Conservation (phyloP, 495 filamentous ascomycete species). For the Podospora conica region DNA sequence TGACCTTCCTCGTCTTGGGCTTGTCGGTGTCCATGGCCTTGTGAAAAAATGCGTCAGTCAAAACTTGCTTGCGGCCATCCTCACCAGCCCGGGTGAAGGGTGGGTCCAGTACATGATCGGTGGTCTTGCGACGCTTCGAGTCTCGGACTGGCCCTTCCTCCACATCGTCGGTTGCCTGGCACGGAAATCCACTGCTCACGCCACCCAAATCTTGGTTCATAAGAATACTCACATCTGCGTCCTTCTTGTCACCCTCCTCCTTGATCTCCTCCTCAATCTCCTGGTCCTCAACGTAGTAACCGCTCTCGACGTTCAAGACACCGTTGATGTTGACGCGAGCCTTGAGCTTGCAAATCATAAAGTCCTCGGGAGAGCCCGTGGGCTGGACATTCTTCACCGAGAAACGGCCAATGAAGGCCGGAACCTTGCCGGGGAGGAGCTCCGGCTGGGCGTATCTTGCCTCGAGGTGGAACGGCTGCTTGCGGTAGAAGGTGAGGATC, state of each 20-base stretch:
- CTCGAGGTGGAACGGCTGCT: slow-evolving; percentile 95
- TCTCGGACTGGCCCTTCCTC: slow-evolving; percentile 11
- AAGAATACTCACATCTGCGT: slow-evolving; percentile 61
- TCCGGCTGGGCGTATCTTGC: slow-evolving; percentile 88
- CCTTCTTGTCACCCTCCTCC: slow-evolving; percentile 62
- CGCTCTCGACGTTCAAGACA: slow-evolving; percentile 91
- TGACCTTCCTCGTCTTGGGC: slow-evolving; percentile 94
- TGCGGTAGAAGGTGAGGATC: slow-evolving; percentile 99
- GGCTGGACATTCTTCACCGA: slow-evolving; percentile 86
- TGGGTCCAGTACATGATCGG: slow-evolving; percentile 11
- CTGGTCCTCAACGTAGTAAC: slow-evolving; percentile 96
- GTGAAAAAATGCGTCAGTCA: slow-evolving; percentile 18
- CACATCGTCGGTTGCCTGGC: neutral
- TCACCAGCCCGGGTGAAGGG: slow-evolving; percentile 2
- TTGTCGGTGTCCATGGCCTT: slow-evolving; percentile 90
- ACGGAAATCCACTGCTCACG: slow-evolving; percentile 2
- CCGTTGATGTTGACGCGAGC: slow-evolving; percentile 95
- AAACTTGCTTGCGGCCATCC: slow-evolving; percentile 7
- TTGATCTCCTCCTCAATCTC: slow-evolving; percentile 92
- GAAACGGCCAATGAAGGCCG: slow-evolving; percentile 94
- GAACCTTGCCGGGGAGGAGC: slow-evolving; percentile 79
- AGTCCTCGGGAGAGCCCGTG: slow-evolving; percentile 73
- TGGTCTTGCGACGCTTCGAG: slow-evolving; percentile 29
- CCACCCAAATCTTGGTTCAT: slow-evolving; percentile 1
- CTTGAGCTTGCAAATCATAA: slow-evolving; percentile 99